Evolutionary conservation across 2,329 filamentous ascomycete genomes (phyloP), one percentile per base, ranked within the genome.

Genomic region (Piedraia hortae): DNA sequence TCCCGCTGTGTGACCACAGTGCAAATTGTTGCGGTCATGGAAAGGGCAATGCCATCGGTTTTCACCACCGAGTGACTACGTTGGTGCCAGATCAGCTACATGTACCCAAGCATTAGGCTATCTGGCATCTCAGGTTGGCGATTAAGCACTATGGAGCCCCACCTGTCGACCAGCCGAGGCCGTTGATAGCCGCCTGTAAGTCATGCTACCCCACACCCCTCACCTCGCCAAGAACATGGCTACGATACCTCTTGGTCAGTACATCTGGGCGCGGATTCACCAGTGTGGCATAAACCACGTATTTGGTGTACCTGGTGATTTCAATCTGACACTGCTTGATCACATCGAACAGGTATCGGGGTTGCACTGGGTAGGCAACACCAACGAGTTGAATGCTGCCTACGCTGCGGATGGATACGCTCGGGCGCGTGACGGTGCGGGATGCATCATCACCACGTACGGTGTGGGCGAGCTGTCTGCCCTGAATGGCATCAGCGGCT

Each of bases 391-490:
- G 21, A 62, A 62, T 29, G 54, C 54, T 3, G 56, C 47, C 3
- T 62, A 62, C 27, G 56, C 57, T 1, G 54, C 56, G 3, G 60
- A 65, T 29, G 60, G 56, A 2, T 65, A 65, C 30, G 50, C 54
- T 3, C 44, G 59, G 7, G 47, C 59, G 26, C 59, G 59, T 28
- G 53, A 54, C 4, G 39, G 55, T 4, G 45, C 47, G 3, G 49
- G 48, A 5, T 46, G 45, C 22, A 34, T 62, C 5, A 43, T 65
- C 14, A 66, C 62, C 1, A 63, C 61, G 0, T 62, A 62, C 32
- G 62, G 60, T 4, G 61, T 66, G 1, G 62, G 61, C 10, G 50
- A 53, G 29, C 31, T 53, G 4, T 47, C 42, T 18, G 50, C 50
- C 1, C 27, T 53, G 4, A 53, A 53, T 26, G 50, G 45, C 10